These are phyloP conservation scores for Triadica sebifera DNA, from an alignment of 345 rosid species.

Conservation along the genomic window DNA sequence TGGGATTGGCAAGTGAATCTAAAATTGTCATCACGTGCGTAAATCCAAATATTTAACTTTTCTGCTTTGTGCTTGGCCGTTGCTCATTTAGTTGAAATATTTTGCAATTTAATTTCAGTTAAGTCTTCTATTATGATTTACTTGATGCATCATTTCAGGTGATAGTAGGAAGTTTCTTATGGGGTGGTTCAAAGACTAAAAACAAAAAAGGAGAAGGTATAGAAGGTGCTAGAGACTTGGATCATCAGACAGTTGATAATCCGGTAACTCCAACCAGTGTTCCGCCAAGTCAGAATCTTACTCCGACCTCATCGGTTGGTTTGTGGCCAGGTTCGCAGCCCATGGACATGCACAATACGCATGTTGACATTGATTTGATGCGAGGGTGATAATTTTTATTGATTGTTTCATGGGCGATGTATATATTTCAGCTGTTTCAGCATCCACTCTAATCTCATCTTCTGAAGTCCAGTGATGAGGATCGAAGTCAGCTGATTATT, in stretches of 20 bases:
- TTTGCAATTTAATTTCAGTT: not conserved
- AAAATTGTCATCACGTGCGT: no score
- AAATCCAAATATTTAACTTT: not conserved
- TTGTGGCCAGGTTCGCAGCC: conserved; percentile 76
- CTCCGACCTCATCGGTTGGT: conserved; percentile 50
- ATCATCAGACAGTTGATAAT: conserved; percentile 45
- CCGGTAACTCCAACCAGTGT: conserved; percentile 37
- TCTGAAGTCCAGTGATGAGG: conserved; percentile 19
- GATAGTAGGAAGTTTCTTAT: conserved; percentile 85
- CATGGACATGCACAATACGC: conserved; percentile 62
- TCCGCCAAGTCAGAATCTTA: conserved; percentile 58
- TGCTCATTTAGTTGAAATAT: not conserved
- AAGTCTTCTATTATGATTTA: not conserved
- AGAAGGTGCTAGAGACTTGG: conserved; percentile 41
- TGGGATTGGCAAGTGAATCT: no score
- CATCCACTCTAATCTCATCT: conserved; percentile 27
- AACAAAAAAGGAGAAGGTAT: conserved; percentile 60
- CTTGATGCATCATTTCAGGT: conserved; percentile 45
- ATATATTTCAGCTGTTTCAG: conserved; percentile 36
- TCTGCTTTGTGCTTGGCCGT: no score
- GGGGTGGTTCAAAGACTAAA: conserved; percentile 76
- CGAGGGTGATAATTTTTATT: conserved; percentile 51
- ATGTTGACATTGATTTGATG: conserved; percentile 87
- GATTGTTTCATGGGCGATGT: conserved; percentile 29
- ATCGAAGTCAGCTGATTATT: conserved; percentile 27